Conservation (phyloP, 2,329 filamentous ascomycete species). For the Fusarium incarnatum region DNA sequence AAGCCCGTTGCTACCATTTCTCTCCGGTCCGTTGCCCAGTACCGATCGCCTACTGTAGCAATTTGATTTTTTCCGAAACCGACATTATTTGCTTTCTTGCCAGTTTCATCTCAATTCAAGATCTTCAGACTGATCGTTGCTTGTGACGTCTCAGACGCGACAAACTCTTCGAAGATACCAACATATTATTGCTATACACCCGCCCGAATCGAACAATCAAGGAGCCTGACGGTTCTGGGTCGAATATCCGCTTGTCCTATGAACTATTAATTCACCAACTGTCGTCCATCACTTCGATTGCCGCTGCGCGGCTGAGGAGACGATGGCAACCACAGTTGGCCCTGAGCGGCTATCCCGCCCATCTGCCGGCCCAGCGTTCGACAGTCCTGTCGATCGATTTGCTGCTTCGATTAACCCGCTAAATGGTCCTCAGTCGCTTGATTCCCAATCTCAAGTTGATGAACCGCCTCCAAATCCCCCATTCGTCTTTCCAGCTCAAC, state of each 20-base stretch:
- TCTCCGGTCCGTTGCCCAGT: slow-evolving; percentile 41
- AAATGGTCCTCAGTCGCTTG: slow-evolving; percentile 32
- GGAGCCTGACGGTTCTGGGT: slow-evolving; percentile 18
- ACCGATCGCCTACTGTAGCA: slow-evolving; percentile 20
- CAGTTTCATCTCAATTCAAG: slow-evolving; percentile 22
- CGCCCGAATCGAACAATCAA: slow-evolving; percentile 19
- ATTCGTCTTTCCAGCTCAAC: slow-evolving; percentile 70
- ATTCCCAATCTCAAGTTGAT: slow-evolving; percentile 21
- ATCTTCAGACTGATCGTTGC: slow-evolving; percentile 38
- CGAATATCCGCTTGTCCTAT: slow-evolving; percentile 50
- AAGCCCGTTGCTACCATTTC: slow-evolving; percentile 34
- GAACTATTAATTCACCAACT: slow-evolving; percentile 51
- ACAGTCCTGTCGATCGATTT: slow-evolving; percentile 44
- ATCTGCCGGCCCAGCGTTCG: slow-evolving; percentile 44
- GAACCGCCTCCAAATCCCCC: slow-evolving; percentile 69
- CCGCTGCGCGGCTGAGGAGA: slow-evolving; percentile 62
- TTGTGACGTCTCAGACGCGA: slow-evolving; percentile 30
- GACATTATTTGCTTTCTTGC: slow-evolving; percentile 13
- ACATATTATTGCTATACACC: slow-evolving; percentile 5
- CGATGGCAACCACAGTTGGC: slow-evolving; percentile 57
- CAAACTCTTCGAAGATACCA: slow-evolving; percentile 13
- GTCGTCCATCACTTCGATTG: slow-evolving; percentile 59
- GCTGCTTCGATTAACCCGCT: slow-evolving; percentile 36
- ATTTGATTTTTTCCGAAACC: slow-evolving; percentile 19
- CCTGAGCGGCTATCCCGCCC: slow-evolving; percentile 52